These are phyloP conservation scores for Pestalotiopsis fici DNA, from an alignment of 2,329 filamentous ascomycete genomes.

Conservation along the genomic window DNA sequence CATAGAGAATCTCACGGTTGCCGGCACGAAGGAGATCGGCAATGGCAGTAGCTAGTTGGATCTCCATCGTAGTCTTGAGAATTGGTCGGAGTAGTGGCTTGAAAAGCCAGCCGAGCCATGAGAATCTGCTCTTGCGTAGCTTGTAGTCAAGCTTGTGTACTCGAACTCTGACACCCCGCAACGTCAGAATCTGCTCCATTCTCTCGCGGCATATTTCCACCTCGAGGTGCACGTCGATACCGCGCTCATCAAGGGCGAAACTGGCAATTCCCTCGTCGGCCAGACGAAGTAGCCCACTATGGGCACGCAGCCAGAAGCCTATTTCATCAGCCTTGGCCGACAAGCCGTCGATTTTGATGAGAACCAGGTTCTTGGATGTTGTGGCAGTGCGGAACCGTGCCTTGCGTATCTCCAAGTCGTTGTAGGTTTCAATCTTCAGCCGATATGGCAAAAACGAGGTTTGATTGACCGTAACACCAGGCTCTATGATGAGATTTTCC, in stretches of 20 bases:
- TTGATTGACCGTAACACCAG: constrained; percentile 79
- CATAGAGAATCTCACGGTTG: constrained; percentile 86
- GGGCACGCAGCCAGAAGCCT: constrained; percentile 85
- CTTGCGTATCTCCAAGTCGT: constrained; percentile 84
- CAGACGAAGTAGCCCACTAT: constrained; percentile 73
- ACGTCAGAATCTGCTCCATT: constrained; percentile 78
- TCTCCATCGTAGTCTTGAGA: constrained; percentile 72
- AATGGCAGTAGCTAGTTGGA: constrained; percentile 73
- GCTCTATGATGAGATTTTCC: constrained; percentile 89
- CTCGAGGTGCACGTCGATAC: constrained; percentile 84
- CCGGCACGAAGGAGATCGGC: constrained; percentile 68
- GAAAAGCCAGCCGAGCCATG: constrained; percentile 77
- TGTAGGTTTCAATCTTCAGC: constrained; percentile 79
- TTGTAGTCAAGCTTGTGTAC: constrained; percentile 87
- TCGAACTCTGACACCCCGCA: constrained; percentile 74
- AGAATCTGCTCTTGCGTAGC: constrained; percentile 73
- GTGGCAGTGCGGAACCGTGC: constrained; percentile 69
- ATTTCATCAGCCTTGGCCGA: constrained; percentile 84
- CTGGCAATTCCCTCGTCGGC: constrained; percentile 83
- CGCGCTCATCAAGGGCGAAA: constrained; percentile 82
- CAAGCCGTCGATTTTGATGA: constrained; percentile 78
- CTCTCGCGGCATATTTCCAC: constrained; percentile 78
- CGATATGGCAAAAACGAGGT: constrained; percentile 89
- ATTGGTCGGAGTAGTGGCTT: constrained; percentile 83
- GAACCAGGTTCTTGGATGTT: constrained; percentile 68